Conservation (phyloP, 2,329 filamentous ascomycete genomes). For the Aspergillus phoenicis region DNA sequence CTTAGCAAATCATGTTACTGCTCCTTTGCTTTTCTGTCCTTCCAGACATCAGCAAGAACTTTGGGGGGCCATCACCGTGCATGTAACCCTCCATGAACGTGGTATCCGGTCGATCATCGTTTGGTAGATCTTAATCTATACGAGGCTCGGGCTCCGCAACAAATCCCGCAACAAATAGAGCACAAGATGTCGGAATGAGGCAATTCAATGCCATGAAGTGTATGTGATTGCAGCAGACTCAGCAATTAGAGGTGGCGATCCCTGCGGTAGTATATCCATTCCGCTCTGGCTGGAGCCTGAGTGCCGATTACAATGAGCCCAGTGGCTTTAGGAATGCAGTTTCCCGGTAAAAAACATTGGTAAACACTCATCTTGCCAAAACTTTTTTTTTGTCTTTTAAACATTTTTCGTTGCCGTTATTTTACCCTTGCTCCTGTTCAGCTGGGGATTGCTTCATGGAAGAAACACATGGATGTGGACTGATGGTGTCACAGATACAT, state of each 20-base stretch:
- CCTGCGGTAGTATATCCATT: neutral
- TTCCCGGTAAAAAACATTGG: neutral
- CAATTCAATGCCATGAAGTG: neutral
- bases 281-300: neutral
- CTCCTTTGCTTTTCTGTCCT: neutral
- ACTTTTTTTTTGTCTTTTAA: too few relatives aligned
- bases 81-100: neutral
- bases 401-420: neutral
- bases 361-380: neutral
- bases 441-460: neutral
- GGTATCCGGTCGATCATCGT: neutral
- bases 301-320: neutral
- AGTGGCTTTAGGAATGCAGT: neutral
- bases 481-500: neutral
- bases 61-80: neutral
- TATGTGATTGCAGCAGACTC: neutral
- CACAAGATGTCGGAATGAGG: neutral
- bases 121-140: neutral
- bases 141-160: neutral
- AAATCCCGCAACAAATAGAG: neutral
- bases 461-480: neutral
- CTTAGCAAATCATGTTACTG: neutral
- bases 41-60: too few relatives aligned
- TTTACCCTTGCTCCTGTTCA: neutral
- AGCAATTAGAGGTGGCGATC: neutral